Evolutionary conservation across 1,284 basidiomycete genomes (phyloP), one percentile per base, ranked within the genome.

Genomic region (Malassezia vespertilionis): DNA sequence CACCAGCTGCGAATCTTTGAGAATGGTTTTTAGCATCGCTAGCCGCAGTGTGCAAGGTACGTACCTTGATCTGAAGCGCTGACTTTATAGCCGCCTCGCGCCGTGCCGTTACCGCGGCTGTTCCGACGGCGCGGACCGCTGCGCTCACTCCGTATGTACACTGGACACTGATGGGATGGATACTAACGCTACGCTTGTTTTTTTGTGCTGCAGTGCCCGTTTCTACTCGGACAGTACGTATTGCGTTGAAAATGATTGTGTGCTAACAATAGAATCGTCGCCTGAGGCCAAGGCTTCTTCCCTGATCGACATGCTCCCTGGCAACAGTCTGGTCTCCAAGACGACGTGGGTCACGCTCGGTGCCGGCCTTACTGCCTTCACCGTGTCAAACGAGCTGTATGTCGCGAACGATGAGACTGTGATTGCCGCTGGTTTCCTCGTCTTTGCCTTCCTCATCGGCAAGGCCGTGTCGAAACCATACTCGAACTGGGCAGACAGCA

Each of bases 381-480:
- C 89, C 70, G 90, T 96, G 75, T 93, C 88, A 31, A 85, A 89
- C 73, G 91, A 97, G 76, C 81, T 96, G 48, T 96, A 95, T 73
- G 91, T 97, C 52, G 80, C 91, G 69, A 95, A 95, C 74, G 90
- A 95, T 75, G 68, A 72, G 58, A 64, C 68, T 9, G 71, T 72
- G 33, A 72, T 74, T 52, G 57, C 82, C 44, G 90, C 85, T 40
- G 87, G 85, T 64, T 77, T 86, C 61, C 83, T 93, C 67, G 81
- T 96, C 71, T 81, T 91, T 61, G 65, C 72, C 36, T 79, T 81
- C 23, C 84, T 83, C 73, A 79, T 96, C 64, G 87, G 80, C 65
- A 82, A 82, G 77, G 74, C 78, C 44, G 75, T 82, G 58, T 80
- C 82, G 54, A 82, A 83, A 58, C 90, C 91, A 20, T 96, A 95